phyloP scores from a whole-genome alignment of 495 filamentous ascomycete genomes.

The Cercophora samala region DNA sequence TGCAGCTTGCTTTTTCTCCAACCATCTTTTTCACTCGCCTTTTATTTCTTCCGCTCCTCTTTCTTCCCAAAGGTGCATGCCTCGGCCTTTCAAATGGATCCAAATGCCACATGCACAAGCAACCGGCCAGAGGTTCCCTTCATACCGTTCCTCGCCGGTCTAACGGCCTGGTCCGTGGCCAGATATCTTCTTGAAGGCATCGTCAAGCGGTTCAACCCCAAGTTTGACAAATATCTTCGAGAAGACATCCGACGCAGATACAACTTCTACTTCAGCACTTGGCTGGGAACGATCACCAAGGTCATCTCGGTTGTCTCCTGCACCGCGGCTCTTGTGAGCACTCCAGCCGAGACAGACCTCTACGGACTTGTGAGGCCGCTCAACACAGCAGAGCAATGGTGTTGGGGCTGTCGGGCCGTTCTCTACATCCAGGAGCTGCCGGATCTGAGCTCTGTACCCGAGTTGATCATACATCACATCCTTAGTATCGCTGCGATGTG shows the following conservation, averaged over 20 bases:
- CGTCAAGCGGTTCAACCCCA: constrained; percentile 18
- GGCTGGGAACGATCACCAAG: constrained; percentile 27
- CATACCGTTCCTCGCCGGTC: constrained; percentile 21
- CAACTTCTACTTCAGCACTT: constrained; percentile 27
- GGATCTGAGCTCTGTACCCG: constrained; percentile 19
- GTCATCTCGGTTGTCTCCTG: constrained; percentile 18
- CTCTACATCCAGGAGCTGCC: constrained; percentile 27
- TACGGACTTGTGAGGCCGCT: constrained; percentile 20
- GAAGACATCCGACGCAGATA: constrained; percentile 22
- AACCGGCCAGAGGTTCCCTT: constrained; percentile 21
- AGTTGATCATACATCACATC: constrained; percentile 29
- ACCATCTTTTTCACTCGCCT: not conserved
- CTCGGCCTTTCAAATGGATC: not conserved
- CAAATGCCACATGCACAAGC: constrained; percentile 1
- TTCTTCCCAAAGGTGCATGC: not conserved
- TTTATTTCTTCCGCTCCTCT: not conserved
- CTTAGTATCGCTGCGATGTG: constrained; percentile 25
- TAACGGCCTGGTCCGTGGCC: constrained; percentile 21
- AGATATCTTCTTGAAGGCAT: constrained; percentile 13
- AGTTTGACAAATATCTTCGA: constrained; percentile 22
- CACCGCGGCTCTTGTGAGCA: constrained; percentile 19
- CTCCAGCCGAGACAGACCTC: constrained; percentile 22
- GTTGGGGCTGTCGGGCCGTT: constrained; percentile 30
- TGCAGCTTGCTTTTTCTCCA: not conserved
- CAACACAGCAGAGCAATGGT: constrained; percentile 26